Percentiles rank a stretch among this genome's conserved stretches.
These are phyloP conservation scores for Cryptococcus depauperatus DNA, from an alignment of 1,284 basidiomycete genomes.

Conservation along the genomic window DNA sequence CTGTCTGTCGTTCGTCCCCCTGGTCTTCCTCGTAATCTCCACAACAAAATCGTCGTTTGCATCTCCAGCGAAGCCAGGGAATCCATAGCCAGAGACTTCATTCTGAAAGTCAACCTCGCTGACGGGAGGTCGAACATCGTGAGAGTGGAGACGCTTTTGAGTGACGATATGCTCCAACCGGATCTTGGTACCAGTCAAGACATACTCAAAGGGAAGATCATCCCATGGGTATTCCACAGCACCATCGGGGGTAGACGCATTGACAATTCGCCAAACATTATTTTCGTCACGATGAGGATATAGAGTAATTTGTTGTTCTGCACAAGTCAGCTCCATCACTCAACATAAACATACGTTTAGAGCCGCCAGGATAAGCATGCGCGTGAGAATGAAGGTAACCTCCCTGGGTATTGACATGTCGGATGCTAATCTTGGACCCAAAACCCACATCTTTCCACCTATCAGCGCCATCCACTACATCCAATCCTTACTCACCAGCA, in stretches of 20 bases:
- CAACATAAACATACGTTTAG: slow-evolving; percentile 56
- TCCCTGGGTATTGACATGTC: slow-evolving; percentile 92
- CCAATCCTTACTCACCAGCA: slow-evolving; percentile 54
- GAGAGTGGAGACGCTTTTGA: slow-evolving; percentile 83
- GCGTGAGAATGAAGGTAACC: slow-evolving; percentile 94
- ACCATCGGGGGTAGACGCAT: slow-evolving; percentile 52
- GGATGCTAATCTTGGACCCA: slow-evolving; percentile 74
- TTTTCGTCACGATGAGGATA: slow-evolving; percentile 93
- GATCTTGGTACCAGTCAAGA: slow-evolving; percentile 64
- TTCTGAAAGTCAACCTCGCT: slow-evolving; percentile 99
- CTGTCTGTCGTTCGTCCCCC: slow-evolving; percentile 54
- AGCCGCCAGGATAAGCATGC: slow-evolving; percentile 79
- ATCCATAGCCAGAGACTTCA: slow-evolving; percentile 92
- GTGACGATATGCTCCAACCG: slow-evolving; percentile 75
- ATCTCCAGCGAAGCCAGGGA: slow-evolving; percentile 59
- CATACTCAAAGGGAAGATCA: slow-evolving; percentile 54
- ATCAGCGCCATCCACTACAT: neutral
- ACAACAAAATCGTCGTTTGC: slow-evolving; percentile 93
- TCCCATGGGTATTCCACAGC: slow-evolving; percentile 54
- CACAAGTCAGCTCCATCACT: neutral
- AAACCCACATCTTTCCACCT: slow-evolving; percentile 63
- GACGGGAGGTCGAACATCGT: slow-evolving; percentile 89
- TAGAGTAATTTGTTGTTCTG: slow-evolving; percentile 95
- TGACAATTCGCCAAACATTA: slow-evolving; percentile 79
- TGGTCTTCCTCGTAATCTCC: slow-evolving; percentile 60